Base-by-base conservation (phyloP, 2,329 filamentous ascomycete genomes). In the Diaporthe sp. region DNA sequence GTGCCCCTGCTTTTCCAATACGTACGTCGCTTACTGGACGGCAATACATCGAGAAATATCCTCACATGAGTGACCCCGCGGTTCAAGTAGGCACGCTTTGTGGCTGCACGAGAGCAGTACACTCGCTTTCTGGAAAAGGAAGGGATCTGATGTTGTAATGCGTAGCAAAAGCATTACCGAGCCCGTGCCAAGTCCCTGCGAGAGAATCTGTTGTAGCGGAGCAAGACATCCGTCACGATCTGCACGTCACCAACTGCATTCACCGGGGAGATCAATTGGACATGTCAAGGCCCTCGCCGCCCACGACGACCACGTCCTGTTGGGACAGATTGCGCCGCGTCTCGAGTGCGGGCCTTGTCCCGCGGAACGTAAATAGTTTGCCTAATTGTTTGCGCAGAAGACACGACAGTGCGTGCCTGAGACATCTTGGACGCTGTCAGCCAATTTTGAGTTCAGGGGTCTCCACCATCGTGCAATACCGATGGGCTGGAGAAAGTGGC, bases 111-210 rank as follows among this genome's bases (percentile, higher is more conserved):
- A 65, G 15, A 34, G 17, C 61, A 65, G 25, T 34, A 28, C 4
- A 34, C 19, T 49, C 25, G 19, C 42, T 49, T 22, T 9, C 61
- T 65, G 15, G 42, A 49, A 34, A 22, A 34, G 34, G 17, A 65
- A 49, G 25, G 25, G 42, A 42, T 65, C 61, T 31, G 61, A 28
- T 4, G 7, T 4, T 22, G 9, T 4, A 12, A 34, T 34, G 28
- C 28, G 61, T 49, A 65, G 39, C 60, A 62, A 42, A 65, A 49
- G 61, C 42, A 22, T 12, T n/a, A n/a, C 42, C 42, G 42, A 49
- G 42, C 22, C 15, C 60, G 31, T 61, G 60, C 60, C 39, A 25
- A 46, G 60, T 22, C 39, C n/a, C 8, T 31, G n/a, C 6, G 39
- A 7, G 39, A 13, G 60, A 15, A 65, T 2, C 3, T 25, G 25